Evolutionary conservation across 805 yeast species (phyloP), one percentile per base, ranked within the genome.

Genomic region (Nakazawaea anatomiae): DNA sequence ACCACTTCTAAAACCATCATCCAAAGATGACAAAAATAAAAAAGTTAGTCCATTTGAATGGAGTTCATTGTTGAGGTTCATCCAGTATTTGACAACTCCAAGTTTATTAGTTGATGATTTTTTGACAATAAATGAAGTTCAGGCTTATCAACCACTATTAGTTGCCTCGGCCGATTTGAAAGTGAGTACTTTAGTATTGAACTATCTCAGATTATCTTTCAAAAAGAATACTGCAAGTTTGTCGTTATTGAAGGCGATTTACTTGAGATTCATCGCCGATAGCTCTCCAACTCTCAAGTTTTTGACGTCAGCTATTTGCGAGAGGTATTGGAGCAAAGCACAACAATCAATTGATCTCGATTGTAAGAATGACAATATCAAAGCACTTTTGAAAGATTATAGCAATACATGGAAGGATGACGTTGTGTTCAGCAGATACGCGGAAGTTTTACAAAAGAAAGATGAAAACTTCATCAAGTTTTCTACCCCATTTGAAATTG

Each of bases 401-500:
- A 5, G 31, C 11, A 6, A 44, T 7, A 18, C 42, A 8, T 42
- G 42, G 47, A 36, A 30, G n/a, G 43, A 48, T 42, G 47, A 48
- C 18, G 4, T 18, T 5, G 29, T 48, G 6, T 48, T 48, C 32
- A 36, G 27, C 10, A 14, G 38, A 12, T 38, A 42, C 28, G 7
- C 5, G 9, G 34, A 29, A 7, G 27, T 38, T 25, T 14, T 42
- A 6, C 6, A 47, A 9, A 39, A 40, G 6, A 31, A 41, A 18
- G 43, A 41, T 11, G 44, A 48, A 27, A n/a, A 2, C 6, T 31
- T 43, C 30, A 31, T 31, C 25, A 39, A 40, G 11, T 40, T 25
- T 29, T 38, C 44, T 30, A 34, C 48, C n/a, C 52, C 52, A 4
- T 50, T 50, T 30, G 50, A 50, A 18, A 42, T 50, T n/a, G 8